Base-by-base conservation (phyloP, 1,284 basidiomycete genomes). In the Calocybe gambosa region DNA sequence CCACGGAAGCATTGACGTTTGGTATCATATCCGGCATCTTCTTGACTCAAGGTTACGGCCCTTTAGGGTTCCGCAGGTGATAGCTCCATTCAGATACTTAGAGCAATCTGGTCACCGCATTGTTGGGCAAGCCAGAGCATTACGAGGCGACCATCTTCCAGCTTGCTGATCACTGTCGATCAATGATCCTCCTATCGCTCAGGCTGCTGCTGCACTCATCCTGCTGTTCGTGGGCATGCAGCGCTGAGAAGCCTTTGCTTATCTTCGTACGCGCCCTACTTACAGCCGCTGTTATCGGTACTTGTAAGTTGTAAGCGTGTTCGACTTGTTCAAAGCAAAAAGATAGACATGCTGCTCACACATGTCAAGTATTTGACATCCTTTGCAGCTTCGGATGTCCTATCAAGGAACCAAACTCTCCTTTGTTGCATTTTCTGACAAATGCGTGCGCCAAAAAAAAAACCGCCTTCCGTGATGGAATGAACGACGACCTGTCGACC, bases 21-120 rank as follows among this genome's bases (percentile, higher is more conserved):
- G 47, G 21, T 42, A 47, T 41, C 51, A 46, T 46, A 52, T 52
- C 49, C 45, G 54, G 31, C 49, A 23, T 39, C 50, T 50, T 56
- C 47, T 46, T 50, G 39, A 52, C 39, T 46, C 41, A 52, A 46
- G 37, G 47, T 46, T 49, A 43, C 43, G 39, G 33, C 18, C 13
- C 19, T 43, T 50, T 36, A 7, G 42, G 42, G 43, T 47, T 43
- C 39, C 45, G 42, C 46, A 28, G 21, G 4, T 23, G 35, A 43
- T 43, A 43, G 20, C 45, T 12, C 49, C 44, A 37, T 41, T 35
- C 9, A 21, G 5, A 34, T 29, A 29, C 13, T n/a, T 2, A 13
- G 28, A 29, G 28, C 10, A 29, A 13, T 9, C 25, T 5, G 25
- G 25, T 5, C 25, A 26, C 25, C 5, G 25, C 25, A 9, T 26